phyloP scores from a whole-genome alignment of 1,139 yeast species.

The Sporopachydermia cereana region DNA sequence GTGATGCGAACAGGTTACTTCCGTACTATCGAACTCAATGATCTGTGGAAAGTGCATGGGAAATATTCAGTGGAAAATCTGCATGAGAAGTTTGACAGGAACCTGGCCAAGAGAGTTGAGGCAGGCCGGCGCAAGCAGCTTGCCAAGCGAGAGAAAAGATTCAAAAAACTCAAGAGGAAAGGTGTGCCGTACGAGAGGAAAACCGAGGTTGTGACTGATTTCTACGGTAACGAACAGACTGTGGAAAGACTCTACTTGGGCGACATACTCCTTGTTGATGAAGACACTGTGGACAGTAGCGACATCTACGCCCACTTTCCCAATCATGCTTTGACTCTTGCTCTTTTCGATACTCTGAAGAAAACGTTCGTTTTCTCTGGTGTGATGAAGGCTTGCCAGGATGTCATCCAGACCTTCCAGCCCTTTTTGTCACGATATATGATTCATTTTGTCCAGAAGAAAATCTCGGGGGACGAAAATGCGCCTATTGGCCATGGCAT shows the following conservation, averaged over 20 bases:
- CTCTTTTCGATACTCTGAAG: conserved; percentile 47
- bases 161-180: conserved; percentile 11
- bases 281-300: not conserved
- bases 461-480: conserved; percentile 21
- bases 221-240: conserved; percentile 15
- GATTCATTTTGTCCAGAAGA: conserved; percentile 34
- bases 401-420: conserved; percentile 38
- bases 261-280: conserved; percentile 16
- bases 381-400: conserved; percentile 33
- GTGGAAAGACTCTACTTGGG: conserved; percentile 20
- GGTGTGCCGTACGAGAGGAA: conserved; percentile 8
- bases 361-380: conserved; percentile 37
- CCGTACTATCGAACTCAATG: conserved; percentile 53
- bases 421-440: conserved; percentile 41
- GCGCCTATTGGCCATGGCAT: conserved; percentile 36
- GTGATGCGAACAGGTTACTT: conserved; percentile 37
- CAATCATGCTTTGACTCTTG: conserved; percentile 28
- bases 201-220: conserved; percentile 11
- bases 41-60: conserved; percentile 42
- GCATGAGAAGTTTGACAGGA: conserved; percentile 27
- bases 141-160: conserved; percentile 16
- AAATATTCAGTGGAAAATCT: conserved; percentile 40
- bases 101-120: conserved; percentile 28
- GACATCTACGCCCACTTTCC: conserved; percentile 25
- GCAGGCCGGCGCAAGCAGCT: conserved; percentile 16